Conservation (phyloP, 805 yeast species). For the Millerago galiae region DNA sequence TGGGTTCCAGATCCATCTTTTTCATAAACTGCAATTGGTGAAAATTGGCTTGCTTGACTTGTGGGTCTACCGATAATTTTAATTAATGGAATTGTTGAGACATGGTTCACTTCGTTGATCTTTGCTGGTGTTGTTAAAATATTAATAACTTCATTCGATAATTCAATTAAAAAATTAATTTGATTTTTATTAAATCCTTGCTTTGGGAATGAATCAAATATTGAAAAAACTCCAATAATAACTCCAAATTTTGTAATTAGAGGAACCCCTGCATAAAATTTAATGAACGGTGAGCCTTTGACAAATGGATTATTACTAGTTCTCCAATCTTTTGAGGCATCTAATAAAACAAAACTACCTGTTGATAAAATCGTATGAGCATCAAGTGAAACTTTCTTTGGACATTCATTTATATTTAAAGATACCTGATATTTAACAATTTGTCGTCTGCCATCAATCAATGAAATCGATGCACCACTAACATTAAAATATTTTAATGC, state of each 20-base stretch:
- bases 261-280: slow-evolving; percentile 64
- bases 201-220: slow-evolving; percentile 46
- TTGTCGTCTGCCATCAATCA: slow-evolving; percentile 45
- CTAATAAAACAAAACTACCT: slow-evolving; percentile 46
- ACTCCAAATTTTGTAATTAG: slow-evolving; percentile 34
- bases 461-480: slow-evolving; percentile 51
- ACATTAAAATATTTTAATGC: slow-evolving; percentile 38
- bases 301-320: slow-evolving; percentile 57
- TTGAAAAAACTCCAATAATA: slow-evolving; percentile 51
- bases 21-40: slow-evolving; percentile 40
- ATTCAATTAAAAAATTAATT: slow-evolving; percentile 30
- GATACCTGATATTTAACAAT: slow-evolving; percentile 43
- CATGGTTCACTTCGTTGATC: neutral
- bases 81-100: slow-evolving; percentile 9
- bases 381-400: slow-evolving; percentile 55
- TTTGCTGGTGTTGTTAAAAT: slow-evolving; percentile 32
- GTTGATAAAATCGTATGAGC: slow-evolving; percentile 60
- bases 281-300: slow-evolving; percentile 50
- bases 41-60: slow-evolving; percentile 30
- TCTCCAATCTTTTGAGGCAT: slow-evolving; percentile 70
- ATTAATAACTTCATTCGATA: slow-evolving; percentile 36
- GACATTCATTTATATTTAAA: slow-evolving; percentile 43
- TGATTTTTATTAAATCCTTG: slow-evolving; percentile 29
- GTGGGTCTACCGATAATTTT: slow-evolving; percentile 53
- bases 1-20: slow-evolving; percentile 61